Evolutionary conservation across 2,329 filamentous ascomycete genomes (phyloP).

Genomic region (Sporothrix schenckii): DNA sequence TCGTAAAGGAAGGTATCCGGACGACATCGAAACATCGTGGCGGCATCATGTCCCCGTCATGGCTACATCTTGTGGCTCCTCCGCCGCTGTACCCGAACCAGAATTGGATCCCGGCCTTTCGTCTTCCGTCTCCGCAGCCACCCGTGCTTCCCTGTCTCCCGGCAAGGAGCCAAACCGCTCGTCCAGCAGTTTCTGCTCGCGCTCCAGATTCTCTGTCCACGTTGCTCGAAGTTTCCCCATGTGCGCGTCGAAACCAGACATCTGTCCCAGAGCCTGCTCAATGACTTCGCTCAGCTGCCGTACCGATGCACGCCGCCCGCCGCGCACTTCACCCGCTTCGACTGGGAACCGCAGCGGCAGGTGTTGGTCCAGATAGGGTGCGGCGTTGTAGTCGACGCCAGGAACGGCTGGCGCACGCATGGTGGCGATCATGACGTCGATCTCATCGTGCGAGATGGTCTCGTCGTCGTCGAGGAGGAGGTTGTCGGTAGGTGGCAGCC

Average conservation of each 20-base stretch:
- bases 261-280: constrained; percentile 35
- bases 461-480: constrained; percentile 14
- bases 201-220: constrained; percentile 37
- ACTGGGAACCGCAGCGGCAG: constrained; percentile 30
- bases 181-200: constrained; percentile 38
- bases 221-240: constrained; percentile 36
- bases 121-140: neutral
- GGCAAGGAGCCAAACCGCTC: constrained; percentile 32
- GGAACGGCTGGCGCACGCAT: constrained; percentile 39
- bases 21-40: neutral
- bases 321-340: constrained; percentile 8
- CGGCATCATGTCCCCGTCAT: constrained; percentile 12
- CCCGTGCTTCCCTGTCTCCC: neutral
- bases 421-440: constrained; percentile 39
- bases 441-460: constrained; percentile 37
- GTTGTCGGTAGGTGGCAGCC: neutral
- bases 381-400: constrained; percentile 38
- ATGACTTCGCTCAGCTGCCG: constrained; percentile 36
- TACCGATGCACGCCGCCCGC: constrained; percentile 31
- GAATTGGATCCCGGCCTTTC: no score
- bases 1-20: neutral
- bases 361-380: constrained; percentile 25
- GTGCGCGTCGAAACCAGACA: constrained; percentile 38
- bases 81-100: neutral
- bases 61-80: constrained; percentile 5